Evolutionary conservation across 2,329 filamentous ascomycete species (phyloP).

Genomic region (Salinomyces thailandicus): DNA sequence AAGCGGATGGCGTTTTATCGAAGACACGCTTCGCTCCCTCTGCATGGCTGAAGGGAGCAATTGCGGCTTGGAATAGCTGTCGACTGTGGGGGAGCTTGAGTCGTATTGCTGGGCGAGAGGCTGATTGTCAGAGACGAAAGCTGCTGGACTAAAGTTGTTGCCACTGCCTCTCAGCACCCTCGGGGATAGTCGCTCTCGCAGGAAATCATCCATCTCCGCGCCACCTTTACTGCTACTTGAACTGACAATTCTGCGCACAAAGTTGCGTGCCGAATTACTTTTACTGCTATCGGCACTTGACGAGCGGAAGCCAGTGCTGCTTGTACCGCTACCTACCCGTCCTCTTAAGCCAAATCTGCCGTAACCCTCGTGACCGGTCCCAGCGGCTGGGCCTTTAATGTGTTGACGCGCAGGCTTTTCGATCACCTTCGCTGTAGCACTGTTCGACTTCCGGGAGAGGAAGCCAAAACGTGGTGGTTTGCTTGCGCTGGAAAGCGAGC

Average conservation of each 20-base stretch:
- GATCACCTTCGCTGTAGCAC: slow-evolving; percentile 37
- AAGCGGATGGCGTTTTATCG: slow-evolving; percentile 8
- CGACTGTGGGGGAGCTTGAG: slow-evolving; percentile 14
- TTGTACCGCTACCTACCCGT: slow-evolving; percentile 51
- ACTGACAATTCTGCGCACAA: slow-evolving; percentile 33
- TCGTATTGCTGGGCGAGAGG: slow-evolving; percentile 8
- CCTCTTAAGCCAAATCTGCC: slow-evolving; percentile 55
- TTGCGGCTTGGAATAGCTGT: slow-evolving; percentile 14
- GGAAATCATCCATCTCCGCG: slow-evolving; percentile 36
- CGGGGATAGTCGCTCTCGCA: slow-evolving; percentile 35
- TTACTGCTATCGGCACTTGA: slow-evolving; percentile 32
- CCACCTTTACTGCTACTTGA: slow-evolving; percentile 30
- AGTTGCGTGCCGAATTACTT: slow-evolving; percentile 27
- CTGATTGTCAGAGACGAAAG: slow-evolving; percentile 9
- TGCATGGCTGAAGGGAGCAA: slow-evolving; percentile 23
- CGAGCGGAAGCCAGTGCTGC: slow-evolving; percentile 38
- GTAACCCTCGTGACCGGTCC: slow-evolving; percentile 89
- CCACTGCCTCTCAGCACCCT: slow-evolving; percentile 36
- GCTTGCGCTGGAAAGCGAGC: slow-evolving; percentile 49
- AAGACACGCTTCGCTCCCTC: slow-evolving; percentile 5
- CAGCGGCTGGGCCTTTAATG: slow-evolving; percentile 73
- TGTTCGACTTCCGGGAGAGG: slow-evolving; percentile 62
- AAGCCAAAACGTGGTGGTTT: slow-evolving; percentile 63
- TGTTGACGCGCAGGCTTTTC: slow-evolving; percentile 50
- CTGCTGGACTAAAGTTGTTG: slow-evolving; percentile 23